phyloP scores from a whole-genome alignment of 2,329 filamentous ascomycete species.

The Coleophoma crateriformis region DNA sequence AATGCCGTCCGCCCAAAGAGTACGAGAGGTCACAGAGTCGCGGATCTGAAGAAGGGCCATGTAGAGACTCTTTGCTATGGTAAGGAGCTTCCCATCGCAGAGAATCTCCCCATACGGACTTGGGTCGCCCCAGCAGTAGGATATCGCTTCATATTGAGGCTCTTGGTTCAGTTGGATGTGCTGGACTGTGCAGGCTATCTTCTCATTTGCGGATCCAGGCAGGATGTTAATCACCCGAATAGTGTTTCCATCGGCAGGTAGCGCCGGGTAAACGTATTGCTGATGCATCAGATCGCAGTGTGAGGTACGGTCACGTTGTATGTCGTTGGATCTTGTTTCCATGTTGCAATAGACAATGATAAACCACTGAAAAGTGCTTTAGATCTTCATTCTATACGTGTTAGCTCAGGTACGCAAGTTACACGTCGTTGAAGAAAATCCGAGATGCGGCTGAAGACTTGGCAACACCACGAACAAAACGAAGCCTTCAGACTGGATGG shows the following conservation, averaged over 20 bases:
- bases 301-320: too few relatives aligned
- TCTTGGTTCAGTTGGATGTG: neutral
- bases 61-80: constrained; percentile 5
- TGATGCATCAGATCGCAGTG: neutral
- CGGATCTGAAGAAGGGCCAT: constrained; percentile 1
- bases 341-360: too few relatives aligned
- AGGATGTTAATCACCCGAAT: neutral
- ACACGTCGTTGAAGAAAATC: too few relatives aligned
- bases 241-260: neutral
- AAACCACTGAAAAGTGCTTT: too few relatives aligned
- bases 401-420: too few relatives aligned
- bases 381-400: too few relatives aligned
- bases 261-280: neutral
- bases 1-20: constrained; percentile 4
- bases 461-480: too few relatives aligned
- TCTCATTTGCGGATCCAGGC: constrained; percentile 34
- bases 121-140: constrained; percentile 27
- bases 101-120: neutral
- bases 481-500: too few relatives aligned
- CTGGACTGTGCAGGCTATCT: constrained; percentile 23
- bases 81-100: neutral
- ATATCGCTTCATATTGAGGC: constrained; percentile 22
- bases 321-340: too few relatives aligned
- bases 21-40: neutral
- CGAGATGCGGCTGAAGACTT: too few relatives aligned